Percentiles rank a stretch among this genome's conserved stretches.
Conservation (phyloP, 768 basidiomycete species). For the Boletellus emodensis region DNA sequence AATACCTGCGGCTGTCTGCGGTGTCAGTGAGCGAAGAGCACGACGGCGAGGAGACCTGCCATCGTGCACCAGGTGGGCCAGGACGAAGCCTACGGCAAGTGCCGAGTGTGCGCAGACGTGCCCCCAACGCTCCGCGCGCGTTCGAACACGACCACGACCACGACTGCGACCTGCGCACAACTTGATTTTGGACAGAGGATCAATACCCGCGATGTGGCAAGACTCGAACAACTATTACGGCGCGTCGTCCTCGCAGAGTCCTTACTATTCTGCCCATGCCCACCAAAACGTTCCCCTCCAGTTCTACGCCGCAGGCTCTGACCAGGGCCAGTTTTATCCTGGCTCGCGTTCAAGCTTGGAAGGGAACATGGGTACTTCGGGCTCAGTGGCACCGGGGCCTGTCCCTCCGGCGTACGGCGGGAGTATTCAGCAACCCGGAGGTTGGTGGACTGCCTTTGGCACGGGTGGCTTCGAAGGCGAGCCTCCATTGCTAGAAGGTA, state of each 20-base stretch:
- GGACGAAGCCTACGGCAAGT: slow-evolving; percentile 22
- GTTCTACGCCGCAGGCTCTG: slow-evolving; percentile 67
- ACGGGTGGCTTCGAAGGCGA: slow-evolving; percentile 95
- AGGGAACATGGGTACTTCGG: slow-evolving; percentile 58
- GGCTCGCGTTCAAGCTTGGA: slow-evolving; percentile 76
- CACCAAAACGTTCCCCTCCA: slow-evolving; percentile 63
- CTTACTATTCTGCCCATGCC: slow-evolving; percentile 48
- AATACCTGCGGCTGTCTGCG: slow-evolving; percentile 61
- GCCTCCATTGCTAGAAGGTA: slow-evolving; percentile 91
- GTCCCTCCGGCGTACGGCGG: slow-evolving; percentile 57
- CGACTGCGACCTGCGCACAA: neutral
- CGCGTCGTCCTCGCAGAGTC: slow-evolving; percentile 53
- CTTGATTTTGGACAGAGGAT: neutral
- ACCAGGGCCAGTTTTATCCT: slow-evolving; percentile 59
- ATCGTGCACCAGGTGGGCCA: slow-evolving; percentile 11
- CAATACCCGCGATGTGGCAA: slow-evolving; percentile 62
- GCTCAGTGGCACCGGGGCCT: slow-evolving; percentile 44
- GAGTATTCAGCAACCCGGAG: slow-evolving; percentile 66
- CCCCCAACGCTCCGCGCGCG: neutral
- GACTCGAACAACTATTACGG: slow-evolving; percentile 57
- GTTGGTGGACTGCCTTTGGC: slow-evolving; percentile 96
- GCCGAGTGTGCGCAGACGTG: slow-evolving; percentile 17
- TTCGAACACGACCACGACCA: slow-evolving; percentile 12
- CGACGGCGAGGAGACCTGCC: slow-evolving; percentile 17
- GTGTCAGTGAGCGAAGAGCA: slow-evolving; percentile 10